Evolutionary conservation across 208 protist genomes (phyloP).

Genomic region (Trypanosoma melophagium): DNA sequence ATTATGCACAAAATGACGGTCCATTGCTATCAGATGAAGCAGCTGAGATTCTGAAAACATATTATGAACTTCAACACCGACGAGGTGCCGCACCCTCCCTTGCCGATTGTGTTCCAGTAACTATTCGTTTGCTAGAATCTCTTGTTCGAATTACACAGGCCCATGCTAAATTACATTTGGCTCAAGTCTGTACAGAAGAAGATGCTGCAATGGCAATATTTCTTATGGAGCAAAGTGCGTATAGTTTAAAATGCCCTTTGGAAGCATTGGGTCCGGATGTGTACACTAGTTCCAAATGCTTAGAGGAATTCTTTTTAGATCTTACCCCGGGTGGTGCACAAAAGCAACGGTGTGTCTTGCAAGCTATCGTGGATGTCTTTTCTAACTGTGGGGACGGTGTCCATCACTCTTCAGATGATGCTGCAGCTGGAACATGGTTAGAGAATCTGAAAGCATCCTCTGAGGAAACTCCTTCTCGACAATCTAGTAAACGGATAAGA

Average conservation of each 20-base stretch:
- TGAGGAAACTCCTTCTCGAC: neutral
- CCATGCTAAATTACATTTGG: slow-evolving; percentile 93
- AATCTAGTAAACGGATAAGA: slow-evolving; percentile 9
- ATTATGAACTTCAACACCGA: slow-evolving; percentile 76
- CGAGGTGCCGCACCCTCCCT: slow-evolving; percentile 68
- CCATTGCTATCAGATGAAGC: slow-evolving; percentile 71
- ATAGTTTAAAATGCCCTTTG: slow-evolving; percentile 82
- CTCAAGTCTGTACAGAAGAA: slow-evolving; percentile 64
- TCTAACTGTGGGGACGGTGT: slow-evolving; percentile 32
- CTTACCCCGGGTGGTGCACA: slow-evolving; percentile 30
- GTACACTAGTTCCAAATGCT: slow-evolving; percentile 69
- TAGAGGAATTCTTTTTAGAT: slow-evolving; percentile 77
- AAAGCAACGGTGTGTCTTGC: slow-evolving; percentile 53
- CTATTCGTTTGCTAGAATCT: slow-evolving; percentile 95
- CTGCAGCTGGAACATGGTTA: slow-evolving; percentile 8
- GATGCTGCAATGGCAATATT: slow-evolving; percentile 89
- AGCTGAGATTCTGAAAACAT: slow-evolving; percentile 68
- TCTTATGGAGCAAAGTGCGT: slow-evolving; percentile 83
- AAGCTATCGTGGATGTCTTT: slow-evolving; percentile 62
- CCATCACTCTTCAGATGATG: neutral
- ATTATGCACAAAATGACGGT: slow-evolving; percentile 65
- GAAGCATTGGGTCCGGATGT: slow-evolving; percentile 51
- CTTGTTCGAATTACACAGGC: slow-evolving; percentile 94
- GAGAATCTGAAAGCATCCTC: slow-evolving; percentile 2
- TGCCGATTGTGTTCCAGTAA: slow-evolving; percentile 92